Conservation (phyloP, 2,329 filamentous ascomycete species). For the Aspergillus piperis region DNA sequence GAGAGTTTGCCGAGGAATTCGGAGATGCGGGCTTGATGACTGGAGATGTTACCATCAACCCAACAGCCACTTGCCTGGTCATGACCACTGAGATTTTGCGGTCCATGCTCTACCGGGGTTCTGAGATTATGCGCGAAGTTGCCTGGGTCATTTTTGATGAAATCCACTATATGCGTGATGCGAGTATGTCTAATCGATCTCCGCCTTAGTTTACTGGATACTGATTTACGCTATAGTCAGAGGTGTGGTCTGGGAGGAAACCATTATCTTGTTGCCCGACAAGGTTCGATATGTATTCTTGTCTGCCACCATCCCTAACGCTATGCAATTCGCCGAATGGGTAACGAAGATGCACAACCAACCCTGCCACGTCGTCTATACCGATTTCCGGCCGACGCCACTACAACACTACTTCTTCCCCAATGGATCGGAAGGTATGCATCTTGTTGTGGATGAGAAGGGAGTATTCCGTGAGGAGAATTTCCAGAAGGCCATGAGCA, state of each 20-base stretch:
- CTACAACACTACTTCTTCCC: slow-evolving; percentile 98
- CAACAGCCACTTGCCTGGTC: slow-evolving; percentile 93
- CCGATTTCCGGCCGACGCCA: slow-evolving; percentile 94
- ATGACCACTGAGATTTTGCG: slow-evolving; percentile 99
- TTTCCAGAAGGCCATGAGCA: slow-evolving; percentile 92
- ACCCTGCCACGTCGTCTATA: slow-evolving; percentile 98
- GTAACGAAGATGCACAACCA: slow-evolving; percentile 97
- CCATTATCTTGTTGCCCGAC: slow-evolving; percentile 94
- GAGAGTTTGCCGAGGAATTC: slow-evolving; percentile 94
- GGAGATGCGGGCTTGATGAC: slow-evolving; percentile 98
- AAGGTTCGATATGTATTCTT: slow-evolving; percentile 99
- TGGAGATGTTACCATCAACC: slow-evolving; percentile 98
- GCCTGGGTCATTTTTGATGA: slow-evolving; percentile 99
- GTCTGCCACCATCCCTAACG: slow-evolving; percentile 96
- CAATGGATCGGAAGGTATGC: slow-evolving; percentile 85
- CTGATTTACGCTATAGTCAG: slow-evolving; percentile 52
- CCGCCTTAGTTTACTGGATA: not conserved
- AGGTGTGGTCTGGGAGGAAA: slow-evolving; percentile 99
- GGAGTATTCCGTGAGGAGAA: slow-evolving; percentile 95
- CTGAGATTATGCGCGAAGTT: slow-evolving; percentile 99
- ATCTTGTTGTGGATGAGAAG: slow-evolving; percentile 94
- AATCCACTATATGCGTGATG: slow-evolving; percentile 97
- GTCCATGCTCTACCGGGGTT: slow-evolving; percentile 96
- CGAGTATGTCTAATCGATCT: slow-evolving; percentile 47
- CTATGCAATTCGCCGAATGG: slow-evolving; percentile 99